Percentiles rank a stretch among this genome's conserved stretches.
These are phyloP conservation scores for Rhododendron henanense DNA, from an alignment of 148 eudicot species.

Conservation along the genomic window DNA sequence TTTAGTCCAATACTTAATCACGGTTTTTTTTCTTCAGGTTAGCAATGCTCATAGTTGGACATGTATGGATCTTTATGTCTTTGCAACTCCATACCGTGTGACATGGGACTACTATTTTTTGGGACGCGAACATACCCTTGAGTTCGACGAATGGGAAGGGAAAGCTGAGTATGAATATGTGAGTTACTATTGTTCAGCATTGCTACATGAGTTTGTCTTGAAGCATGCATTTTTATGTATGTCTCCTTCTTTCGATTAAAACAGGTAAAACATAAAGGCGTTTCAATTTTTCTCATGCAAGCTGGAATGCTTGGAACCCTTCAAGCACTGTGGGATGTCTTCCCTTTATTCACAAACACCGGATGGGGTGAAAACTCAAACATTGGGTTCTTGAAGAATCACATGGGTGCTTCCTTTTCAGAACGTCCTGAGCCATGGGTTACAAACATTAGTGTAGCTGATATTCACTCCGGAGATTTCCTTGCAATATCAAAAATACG, in stretches of 20 bases:
- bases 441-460: slow-evolving; percentile 56
- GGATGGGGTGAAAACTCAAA: slow-evolving; percentile 82
- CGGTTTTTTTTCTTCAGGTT: slow-evolving; percentile 33
- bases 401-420: slow-evolving; percentile 74
- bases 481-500: slow-evolving; percentile 86
- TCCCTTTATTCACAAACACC: slow-evolving; percentile 73
- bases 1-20: neutral
- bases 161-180: slow-evolving; percentile 85
- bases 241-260: neutral
- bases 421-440: slow-evolving; percentile 84
- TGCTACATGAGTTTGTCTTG: neutral
- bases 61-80: slow-evolving; percentile 82
- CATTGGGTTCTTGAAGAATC: slow-evolving; percentile 67
- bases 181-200: slow-evolving; percentile 21
- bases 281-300: slow-evolving; percentile 86
- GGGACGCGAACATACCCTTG: slow-evolving; percentile 74
- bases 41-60: slow-evolving; percentile 77
- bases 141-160: slow-evolving; percentile 69
- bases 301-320: slow-evolving; percentile 88
- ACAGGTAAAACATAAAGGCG: slow-evolving; percentile 70
- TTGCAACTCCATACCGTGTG: slow-evolving; percentile 91
- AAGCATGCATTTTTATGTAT: slow-evolving; percentile 3
- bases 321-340: slow-evolving; percentile 75
- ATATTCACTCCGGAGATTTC: slow-evolving; percentile 84
- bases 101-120: slow-evolving; percentile 80